These are phyloP conservation scores for Ascochyta lentis DNA, from an alignment of 2,329 filamentous ascomycete genomes.

Conservation along the genomic window DNA sequence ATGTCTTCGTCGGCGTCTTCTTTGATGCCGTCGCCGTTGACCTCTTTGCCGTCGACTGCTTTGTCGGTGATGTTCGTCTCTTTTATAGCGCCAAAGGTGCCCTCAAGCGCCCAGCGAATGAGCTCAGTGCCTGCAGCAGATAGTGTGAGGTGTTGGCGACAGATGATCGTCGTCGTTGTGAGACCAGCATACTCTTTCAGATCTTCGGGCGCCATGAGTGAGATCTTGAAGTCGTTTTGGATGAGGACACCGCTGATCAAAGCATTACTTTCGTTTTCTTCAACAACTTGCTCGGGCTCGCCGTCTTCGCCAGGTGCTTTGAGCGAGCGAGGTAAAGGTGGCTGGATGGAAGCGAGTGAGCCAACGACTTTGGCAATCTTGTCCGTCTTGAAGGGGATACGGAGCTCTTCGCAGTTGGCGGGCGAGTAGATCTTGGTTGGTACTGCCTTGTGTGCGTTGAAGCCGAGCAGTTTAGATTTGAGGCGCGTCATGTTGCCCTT, in stretches of 20 bases:
- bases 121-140: conserved; percentile 88
- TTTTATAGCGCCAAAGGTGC: conserved; percentile 84
- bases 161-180: conserved; percentile 91
- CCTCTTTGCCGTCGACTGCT: conserved; percentile 44
- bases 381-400: conserved; percentile 93
- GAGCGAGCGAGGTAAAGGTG: conserved; percentile 59
- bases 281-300: conserved; percentile 30
- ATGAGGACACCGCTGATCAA: conserved; percentile 91
- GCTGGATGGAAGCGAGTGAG: conserved; percentile 82
- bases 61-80: conserved; percentile 43
- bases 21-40: conserved; percentile 49
- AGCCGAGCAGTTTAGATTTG: conserved; percentile 91
- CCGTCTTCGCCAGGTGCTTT: conserved; percentile 37
- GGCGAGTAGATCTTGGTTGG: conserved; percentile 94
- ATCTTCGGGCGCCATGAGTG: conserved; percentile 95
- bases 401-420: conserved; percentile 91
- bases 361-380: conserved; percentile 97
- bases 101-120: conserved; percentile 91
- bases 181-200: conserved; percentile 95
- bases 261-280: conserved; percentile 46
- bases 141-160: conserved; percentile 87
- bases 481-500: conserved; percentile 98
- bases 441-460: conserved; percentile 79
- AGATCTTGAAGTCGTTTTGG: conserved; percentile 97
- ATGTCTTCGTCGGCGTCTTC: conserved; percentile 72